Percentiles rank a stretch among this genome's conserved stretches.
Conservation (phyloP, 768 basidiomycete genomes). For the Pseudohyphozyma bogoriensis region DNA sequence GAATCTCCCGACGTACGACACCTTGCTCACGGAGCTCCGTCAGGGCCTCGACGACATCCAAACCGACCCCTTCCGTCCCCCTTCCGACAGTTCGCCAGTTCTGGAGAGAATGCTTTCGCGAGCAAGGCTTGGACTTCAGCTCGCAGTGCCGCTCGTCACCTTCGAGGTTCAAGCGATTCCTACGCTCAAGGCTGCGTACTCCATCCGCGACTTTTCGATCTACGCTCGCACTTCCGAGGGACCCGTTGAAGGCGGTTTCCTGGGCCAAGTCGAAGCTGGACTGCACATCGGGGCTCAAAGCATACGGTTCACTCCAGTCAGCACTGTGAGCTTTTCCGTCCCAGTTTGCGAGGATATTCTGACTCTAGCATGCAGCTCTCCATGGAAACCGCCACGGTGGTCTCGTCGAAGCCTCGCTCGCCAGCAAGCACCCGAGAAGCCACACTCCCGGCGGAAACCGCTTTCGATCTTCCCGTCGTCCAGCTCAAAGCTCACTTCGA, state of each 20-base stretch:
- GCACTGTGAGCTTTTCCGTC: too few species aligned
- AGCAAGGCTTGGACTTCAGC: conserved; percentile 2
- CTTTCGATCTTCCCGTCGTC: conserved; percentile 4
- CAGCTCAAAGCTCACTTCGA: neutral
- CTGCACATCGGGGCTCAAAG: conserved; percentile 22
- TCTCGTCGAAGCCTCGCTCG: neutral
- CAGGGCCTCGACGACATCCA: conserved; percentile 17
- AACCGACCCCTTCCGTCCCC: neutral
- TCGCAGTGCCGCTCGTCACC: conserved; percentile 14
- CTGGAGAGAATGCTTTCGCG: neutral
- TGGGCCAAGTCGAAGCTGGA: conserved; percentile 7
- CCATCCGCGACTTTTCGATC: conserved; percentile 3
- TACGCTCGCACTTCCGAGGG: neutral
- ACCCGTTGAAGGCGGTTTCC: neutral
- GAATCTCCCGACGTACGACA: conserved; percentile 52
- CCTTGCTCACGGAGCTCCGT: conserved; percentile 23
- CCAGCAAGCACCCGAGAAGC: too few species aligned
- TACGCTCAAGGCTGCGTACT: conserved; percentile 24
- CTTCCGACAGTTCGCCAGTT: neutral
- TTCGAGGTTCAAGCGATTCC: conserved; percentile 25
- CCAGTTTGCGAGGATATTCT: neutral
- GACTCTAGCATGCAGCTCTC: neutral
- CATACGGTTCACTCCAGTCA: conserved; percentile 20
- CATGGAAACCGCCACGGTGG: too few species aligned
- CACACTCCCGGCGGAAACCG: neutral